Evolutionary conservation across 805 yeast species (phyloP).

Genomic region (Saturnispora ahearnii): DNA sequence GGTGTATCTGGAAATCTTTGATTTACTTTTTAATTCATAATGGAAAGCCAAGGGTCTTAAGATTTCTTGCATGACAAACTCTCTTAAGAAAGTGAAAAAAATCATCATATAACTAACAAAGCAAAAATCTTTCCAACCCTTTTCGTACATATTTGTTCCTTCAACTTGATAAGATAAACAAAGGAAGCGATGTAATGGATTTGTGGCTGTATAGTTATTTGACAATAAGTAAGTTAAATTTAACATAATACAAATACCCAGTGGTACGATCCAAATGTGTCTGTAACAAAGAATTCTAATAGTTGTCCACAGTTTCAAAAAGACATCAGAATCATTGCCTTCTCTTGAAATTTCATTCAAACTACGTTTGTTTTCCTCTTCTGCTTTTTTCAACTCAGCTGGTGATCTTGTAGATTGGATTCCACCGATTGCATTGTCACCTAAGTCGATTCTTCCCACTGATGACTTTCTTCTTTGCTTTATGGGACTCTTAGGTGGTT

Average conservation of each 20-base stretch:
- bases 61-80: slow-evolving; percentile 77
- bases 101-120: slow-evolving; percentile 77
- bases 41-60: slow-evolving; percentile 60
- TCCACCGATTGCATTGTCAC: slow-evolving; percentile 61
- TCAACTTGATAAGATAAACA: slow-evolving; percentile 55
- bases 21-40: slow-evolving; percentile 42
- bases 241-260: slow-evolving; percentile 36
- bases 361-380: slow-evolving; percentile 23
- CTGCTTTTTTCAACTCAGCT: slow-evolving; percentile 34
- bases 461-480: slow-evolving; percentile 38
- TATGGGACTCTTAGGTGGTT: not conserved
- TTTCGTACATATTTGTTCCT: slow-evolving; percentile 63
- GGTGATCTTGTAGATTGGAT: slow-evolving; percentile 57
- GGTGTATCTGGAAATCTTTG: slow-evolving; percentile 71
- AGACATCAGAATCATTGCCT: slow-evolving; percentile 42
- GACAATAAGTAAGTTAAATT: slow-evolving; percentile 42
- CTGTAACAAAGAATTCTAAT: slow-evolving; percentile 49
- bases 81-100: slow-evolving; percentile 84
- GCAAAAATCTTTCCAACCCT: slow-evolving; percentile 74
- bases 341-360: slow-evolving; percentile 20
- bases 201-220: slow-evolving; percentile 48
- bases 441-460: slow-evolving; percentile 65
- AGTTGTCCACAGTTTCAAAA: slow-evolving; percentile 47
- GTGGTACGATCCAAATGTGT: slow-evolving; percentile 68
- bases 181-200: slow-evolving; percentile 56